A percentile compares a stretch with the other conserved stretches of the same genome.
These are phyloP conservation scores for Silene conica DNA, from an alignment of 148 eudicot genomes.

Conservation along the genomic window DNA sequence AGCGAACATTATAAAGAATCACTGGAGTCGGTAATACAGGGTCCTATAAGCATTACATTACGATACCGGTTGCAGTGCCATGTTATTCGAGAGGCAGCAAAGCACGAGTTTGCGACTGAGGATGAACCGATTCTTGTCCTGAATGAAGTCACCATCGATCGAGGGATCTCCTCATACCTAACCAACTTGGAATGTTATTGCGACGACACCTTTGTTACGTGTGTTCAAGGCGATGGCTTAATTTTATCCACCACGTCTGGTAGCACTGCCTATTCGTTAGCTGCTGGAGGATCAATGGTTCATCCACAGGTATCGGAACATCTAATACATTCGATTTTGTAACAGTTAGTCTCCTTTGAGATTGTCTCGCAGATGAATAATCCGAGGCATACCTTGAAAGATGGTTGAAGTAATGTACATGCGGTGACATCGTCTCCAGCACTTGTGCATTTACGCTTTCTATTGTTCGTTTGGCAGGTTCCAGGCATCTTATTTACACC, in stretches of 20 bases:
- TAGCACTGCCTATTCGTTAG: slow-evolving; percentile 95
- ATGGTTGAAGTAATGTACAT: too few species aligned
- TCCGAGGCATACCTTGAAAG: too few species aligned
- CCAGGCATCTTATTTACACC: slow-evolving; percentile 84
- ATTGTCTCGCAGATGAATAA: too few species aligned
- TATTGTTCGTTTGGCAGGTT: slow-evolving; percentile 41
- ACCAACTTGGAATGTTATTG: slow-evolving; percentile 93
- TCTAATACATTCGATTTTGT: not conserved
- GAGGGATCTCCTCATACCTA: slow-evolving; percentile 86
- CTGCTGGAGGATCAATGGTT: slow-evolving; percentile 99
- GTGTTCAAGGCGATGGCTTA: slow-evolving; percentile 97
- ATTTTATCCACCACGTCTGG: slow-evolving; percentile 94
- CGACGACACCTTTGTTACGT: slow-evolving; percentile 77
- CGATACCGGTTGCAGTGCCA: slow-evolving; percentile 85
- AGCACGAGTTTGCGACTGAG: slow-evolving; percentile 64
- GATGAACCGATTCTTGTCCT: slow-evolving; percentile 80
- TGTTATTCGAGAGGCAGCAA: slow-evolving; percentile 65
- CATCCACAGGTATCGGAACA: slow-evolving; percentile 81
- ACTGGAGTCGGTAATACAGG: slow-evolving; percentile 61
- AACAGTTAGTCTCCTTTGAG: not conserved
- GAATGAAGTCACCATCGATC: slow-evolving; percentile 93
- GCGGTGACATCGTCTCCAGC: too few species aligned
- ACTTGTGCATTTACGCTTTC: too few species aligned
- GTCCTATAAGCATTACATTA: slow-evolving; percentile 84
- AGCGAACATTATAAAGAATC: slow-evolving; percentile 80